Evolutionary conservation across 371 early-diverging fungal species (phyloP).

Genomic region (Mortierella sp.): DNA sequence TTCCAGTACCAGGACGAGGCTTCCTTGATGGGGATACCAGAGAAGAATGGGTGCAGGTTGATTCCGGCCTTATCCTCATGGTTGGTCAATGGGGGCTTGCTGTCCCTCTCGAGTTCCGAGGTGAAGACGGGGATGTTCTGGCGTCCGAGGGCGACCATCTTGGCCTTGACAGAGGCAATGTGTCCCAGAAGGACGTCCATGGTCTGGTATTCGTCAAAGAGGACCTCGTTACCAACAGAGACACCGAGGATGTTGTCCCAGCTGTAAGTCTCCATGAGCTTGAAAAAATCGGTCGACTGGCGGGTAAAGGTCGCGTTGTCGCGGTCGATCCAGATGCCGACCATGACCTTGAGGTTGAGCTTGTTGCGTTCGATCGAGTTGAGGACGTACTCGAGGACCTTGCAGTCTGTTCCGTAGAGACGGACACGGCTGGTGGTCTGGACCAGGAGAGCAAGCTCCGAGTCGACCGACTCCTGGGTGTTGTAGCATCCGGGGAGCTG

Average conservation of each 20-base stretch:
- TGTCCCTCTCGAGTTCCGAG: slow-evolving; percentile 66
- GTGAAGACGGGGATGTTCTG: slow-evolving; percentile 67
- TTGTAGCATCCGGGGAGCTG: slow-evolving; percentile 60
- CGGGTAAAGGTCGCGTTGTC: slow-evolving; percentile 58
- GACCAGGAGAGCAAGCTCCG: slow-evolving; percentile 59
- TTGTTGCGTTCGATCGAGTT: slow-evolving; percentile 56
- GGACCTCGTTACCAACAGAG: slow-evolving; percentile 66
- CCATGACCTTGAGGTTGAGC: slow-evolving; percentile 59
- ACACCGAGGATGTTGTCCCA: slow-evolving; percentile 59
- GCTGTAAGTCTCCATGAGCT: slow-evolving; percentile 51
- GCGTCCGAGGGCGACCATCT: slow-evolving; percentile 57
- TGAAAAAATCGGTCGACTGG: slow-evolving; percentile 56
- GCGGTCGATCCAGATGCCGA: slow-evolving; percentile 62
- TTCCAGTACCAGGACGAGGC: slow-evolving; percentile 69
- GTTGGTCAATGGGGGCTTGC: slow-evolving; percentile 60
- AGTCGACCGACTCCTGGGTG: slow-evolving; percentile 52
- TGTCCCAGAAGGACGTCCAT: slow-evolving; percentile 45
- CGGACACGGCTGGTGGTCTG: slow-evolving; percentile 64
- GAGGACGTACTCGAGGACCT: slow-evolving; percentile 56
- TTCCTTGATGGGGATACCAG: slow-evolving; percentile 62
- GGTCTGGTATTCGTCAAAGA: slow-evolving; percentile 68
- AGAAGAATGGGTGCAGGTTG: slow-evolving; percentile 79
- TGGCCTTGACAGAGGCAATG: slow-evolving; percentile 59
- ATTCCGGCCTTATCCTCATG: slow-evolving; percentile 71
- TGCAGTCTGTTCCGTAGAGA: slow-evolving; percentile 65